Base-by-base conservation (phyloP, 345 rosid species). In the Aquilaria sinensis region DNA sequence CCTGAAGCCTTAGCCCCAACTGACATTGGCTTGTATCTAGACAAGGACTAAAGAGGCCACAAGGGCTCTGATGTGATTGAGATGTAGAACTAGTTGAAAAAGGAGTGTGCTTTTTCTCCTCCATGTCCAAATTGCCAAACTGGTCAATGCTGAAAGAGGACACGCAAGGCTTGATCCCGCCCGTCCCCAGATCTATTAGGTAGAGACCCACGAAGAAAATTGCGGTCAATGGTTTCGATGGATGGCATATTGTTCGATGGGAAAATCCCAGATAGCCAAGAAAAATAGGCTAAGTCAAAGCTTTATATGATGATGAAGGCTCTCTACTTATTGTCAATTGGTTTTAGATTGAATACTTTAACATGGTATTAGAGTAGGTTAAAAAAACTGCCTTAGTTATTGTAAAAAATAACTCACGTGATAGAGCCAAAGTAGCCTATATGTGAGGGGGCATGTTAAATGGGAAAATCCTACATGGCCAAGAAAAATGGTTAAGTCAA, bases 71-170 rank as follows among this genome's bases (percentile, higher is more conserved):
- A 80, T 48, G 63, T 78, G 37, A 74, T 80, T 0, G 84, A 78
- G 58, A 86, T 72, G 61, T 77, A 79, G 49, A 83, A 79, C 89
- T 83, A 83, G 51, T 78, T 81, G 64, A 83, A 81, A 83, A 83
- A 83, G 10, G 83, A 81, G 50, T 75, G 63, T 72, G 73, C 15
- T 65, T 67, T 73, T 78, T 74, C 74, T 83, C 89, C 0, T 11
- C 16, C 34, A 71, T 71, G 31, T 80, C 79, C 0, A 78, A 66
- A 5, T 81, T 74, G 57, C 78, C 89, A 41, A 83, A 86, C 63
- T 83, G 85, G 73, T 86, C 87, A 8, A 84, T 85, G 11, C 83
- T 85, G 53, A 76, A 81, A 30, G 89, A 79, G 10, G 87, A 83
- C 37, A 81, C 85, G 52, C 85, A 81, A 45, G 89, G 89, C 69